Conservation (phyloP, 2,329 filamentous ascomycete species). For the Thielaviopsis populi region DNA sequence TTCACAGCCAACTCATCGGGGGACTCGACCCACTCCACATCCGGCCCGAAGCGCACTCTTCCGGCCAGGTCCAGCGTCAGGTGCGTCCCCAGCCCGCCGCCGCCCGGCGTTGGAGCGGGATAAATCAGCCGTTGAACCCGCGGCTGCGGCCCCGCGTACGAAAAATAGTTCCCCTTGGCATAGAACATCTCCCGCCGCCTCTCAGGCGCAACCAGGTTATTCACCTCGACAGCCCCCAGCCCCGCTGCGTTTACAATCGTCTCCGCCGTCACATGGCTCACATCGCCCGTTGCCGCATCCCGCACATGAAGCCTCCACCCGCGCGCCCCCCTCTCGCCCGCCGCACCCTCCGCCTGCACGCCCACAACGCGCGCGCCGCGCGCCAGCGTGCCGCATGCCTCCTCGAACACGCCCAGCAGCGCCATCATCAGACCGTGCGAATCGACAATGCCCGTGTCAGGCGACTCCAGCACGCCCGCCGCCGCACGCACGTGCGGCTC, state of each 20-base stretch:
- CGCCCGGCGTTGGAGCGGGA: constrained; percentile 67
- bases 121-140: constrained; percentile 63
- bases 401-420: constrained; percentile 61
- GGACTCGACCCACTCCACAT: constrained; percentile 78
- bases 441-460: constrained; percentile 81
- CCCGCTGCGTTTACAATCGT: constrained; percentile 78
- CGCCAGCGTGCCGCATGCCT: constrained; percentile 59
- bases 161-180: constrained; percentile 93
- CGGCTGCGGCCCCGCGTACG: constrained; percentile 53
- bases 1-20: constrained; percentile 57
- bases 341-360: constrained; percentile 33
- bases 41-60: constrained; percentile 78
- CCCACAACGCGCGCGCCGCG: constrained; percentile 49
- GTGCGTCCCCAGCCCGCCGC: constrained; percentile 79
- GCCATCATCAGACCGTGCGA: constrained; percentile 72
- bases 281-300: constrained; percentile 32
- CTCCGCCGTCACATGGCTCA: constrained; percentile 51
- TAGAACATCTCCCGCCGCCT: constrained; percentile 52
- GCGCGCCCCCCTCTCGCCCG: constrained; percentile 28
- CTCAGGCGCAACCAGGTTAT: constrained; percentile 63
- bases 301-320: constrained; percentile 56
- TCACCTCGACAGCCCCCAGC: constrained; percentile 57
- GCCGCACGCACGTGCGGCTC: constrained; percentile 65
- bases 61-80: constrained; percentile 80
- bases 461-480: constrained; percentile 64